Base-by-base conservation (phyloP, 2,329 filamentous ascomycete species). In the Annulohypoxylon truncatum region DNA sequence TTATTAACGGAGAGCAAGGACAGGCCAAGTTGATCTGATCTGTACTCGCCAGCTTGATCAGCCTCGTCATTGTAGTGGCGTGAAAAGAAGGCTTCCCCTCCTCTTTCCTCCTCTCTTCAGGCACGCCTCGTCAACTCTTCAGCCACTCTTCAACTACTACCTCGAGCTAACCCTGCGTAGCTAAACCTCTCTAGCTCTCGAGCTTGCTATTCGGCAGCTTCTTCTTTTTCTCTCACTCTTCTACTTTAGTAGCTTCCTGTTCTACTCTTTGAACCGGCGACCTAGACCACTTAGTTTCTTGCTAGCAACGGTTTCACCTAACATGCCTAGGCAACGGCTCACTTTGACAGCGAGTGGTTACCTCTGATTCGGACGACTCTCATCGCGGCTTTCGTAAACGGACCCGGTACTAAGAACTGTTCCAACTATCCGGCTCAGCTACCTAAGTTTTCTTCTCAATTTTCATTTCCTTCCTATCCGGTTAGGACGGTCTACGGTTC, bases 11-110 rank as follows among this genome's bases (percentile, higher is more conserved):
- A 58, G 61, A 60, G 42, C 73, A 72, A 66, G 73, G 72, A 74
- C 69, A 72, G 65, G 65, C 69, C 69, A 60, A 61, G 56, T 73
- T 68, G 71, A 65, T 64, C 65, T 70, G 66, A 68, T 68, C 71
- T 64, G 72, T 69, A 53, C 40, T 65, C 56, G 65, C 72, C 66
- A 68, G 64, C 70, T 72, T 72, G 67, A 72, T 71, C 71, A 77
- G 75, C 75, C 74, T 76, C 73, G 74, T 74, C 71, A 63, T 66
- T 72, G 69, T 67, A 72, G 74, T 73, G 72, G 71, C 61, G 71
- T 70, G 70, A 67, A 71, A 72, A 72, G 72, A 72, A 72, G 68
- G 56, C 64, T 73, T 72, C 73, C 73, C 72, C 70, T 73, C 71
- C 61, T 48, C 54, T 35, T 66, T 60, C 54, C 42, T 51, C 61